Base-by-base conservation (phyloP, 306 rosid genomes). In the Quercus aquifolioides region DNA sequence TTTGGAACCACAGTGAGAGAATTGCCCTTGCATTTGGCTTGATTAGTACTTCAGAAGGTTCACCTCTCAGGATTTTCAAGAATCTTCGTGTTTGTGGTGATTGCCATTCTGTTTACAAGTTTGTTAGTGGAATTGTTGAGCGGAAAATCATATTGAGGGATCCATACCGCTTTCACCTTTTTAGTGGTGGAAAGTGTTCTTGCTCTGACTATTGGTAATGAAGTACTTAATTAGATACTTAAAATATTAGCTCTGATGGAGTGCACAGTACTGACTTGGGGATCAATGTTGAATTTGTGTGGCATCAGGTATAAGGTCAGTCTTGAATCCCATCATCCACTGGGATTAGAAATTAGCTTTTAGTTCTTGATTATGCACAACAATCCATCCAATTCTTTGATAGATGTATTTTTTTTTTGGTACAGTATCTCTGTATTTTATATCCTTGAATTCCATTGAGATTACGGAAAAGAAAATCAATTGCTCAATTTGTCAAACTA, bases 1-100 rank as follows among this genome's bases (percentile, higher is more conserved):
- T 94, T 85, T 92, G 97, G 97, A 92, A 91, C 83, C 97, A 94
- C 77, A 92, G 97, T 35, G 99, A 94, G 85, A 91, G 97, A 87
- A 81, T 92, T 20, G 97, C 99, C 46, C 97, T 94, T 62, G 97
- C 97, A 41, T 94, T 82, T 41, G 97, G 91, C 38, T 86, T 92
- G 90, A 85, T 92, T 84, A 87, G 74, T 73, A 78, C 90, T 56
- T 88, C 97, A 28, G 80, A 87, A 85, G 87, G 90, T 76, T 84
- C 90, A 13, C 84, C 92, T 21, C 60, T 94, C 60, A 88, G 88
- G 83, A 85, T 94, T 72, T 94, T 91, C 82, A 94, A 94, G 90
- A 94, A 94, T 83, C 90, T 94, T 55, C 97, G 97, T 69, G 94
- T 94, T 55, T 94, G 98, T 80, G 97, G 94, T 52, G 99, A 94